Percentiles rank a stretch among this genome's conserved stretches.
Evolutionary conservation across 352 stramenopile genomes (phyloP).

Genomic region (Phytopythium aichiense): DNA sequence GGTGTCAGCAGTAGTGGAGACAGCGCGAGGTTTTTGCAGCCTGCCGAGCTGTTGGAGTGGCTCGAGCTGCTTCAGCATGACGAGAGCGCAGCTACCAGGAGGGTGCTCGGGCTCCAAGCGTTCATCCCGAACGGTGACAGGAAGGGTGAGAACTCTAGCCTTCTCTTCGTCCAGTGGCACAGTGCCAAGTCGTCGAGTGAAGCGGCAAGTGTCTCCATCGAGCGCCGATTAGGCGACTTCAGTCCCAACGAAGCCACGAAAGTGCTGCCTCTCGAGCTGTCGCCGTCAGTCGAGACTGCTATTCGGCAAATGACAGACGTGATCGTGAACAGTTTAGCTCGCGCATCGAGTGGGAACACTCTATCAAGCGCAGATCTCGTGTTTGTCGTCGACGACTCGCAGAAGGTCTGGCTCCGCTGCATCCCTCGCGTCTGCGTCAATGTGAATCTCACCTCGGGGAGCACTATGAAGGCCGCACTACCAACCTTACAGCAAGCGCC

Average conservation of each 20-base stretch:
- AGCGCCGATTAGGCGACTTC: neutral
- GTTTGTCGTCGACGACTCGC: conserved; percentile 2
- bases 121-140: conserved; percentile 11
- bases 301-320: conserved; percentile 3
- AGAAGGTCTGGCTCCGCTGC: conserved; percentile 3
- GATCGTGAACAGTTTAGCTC: neutral
- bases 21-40: conserved; percentile 7
- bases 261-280: conserved; percentile 2
- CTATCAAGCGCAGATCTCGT: conserved; percentile 3
- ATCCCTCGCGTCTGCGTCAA: neutral
- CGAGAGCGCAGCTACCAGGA: neutral
- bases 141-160: neutral
- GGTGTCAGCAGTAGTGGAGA: neutral
- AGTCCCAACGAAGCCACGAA: neutral
- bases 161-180: neutral
- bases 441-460: neutral
- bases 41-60: conserved; percentile 15
- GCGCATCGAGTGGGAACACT: neutral
- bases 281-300: neutral
- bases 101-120: conserved; percentile 16
- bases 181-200: neutral
- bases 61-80: conserved; percentile 9
- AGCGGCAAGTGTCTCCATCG: neutral
- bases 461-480: conserved; percentile 26
- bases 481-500: conserved; percentile 28